Base-by-base conservation (phyloP, 352 stramenopile genomes). In the Globisporangium okanoganense region DNA sequence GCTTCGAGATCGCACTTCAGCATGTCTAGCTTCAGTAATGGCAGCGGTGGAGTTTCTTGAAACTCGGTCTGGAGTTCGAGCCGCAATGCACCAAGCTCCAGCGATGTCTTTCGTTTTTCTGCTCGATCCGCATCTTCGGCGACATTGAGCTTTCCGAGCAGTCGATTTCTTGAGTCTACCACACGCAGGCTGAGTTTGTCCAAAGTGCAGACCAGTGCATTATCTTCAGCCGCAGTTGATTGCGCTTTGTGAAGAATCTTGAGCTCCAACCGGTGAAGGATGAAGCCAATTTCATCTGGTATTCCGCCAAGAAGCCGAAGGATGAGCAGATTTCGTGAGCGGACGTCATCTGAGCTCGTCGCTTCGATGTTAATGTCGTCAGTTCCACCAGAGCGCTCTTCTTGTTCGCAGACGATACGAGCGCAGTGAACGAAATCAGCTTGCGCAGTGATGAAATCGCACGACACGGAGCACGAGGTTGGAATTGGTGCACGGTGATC, bases 401-500 rank as follows among this genome's bases (percentile, higher is more conserved):
- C 27, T 14, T 56, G 29, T 13, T 29, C 27, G n/a, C 49, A 56
- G 12, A 14, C 4, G 5, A 48, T 2, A 12, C 14, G 49, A 9
- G 25, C 4, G 5, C 45, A 64, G 3, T 14, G 22, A 49, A 45
- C n/a, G 10, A 54, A 29, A 31, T 66, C 51, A 1, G 36, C 48
- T 18, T 48, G 24, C 1, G 22, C 47, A 16, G 33, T 31, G n/a
- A 63, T 16, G 10, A 36, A 56, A 22, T 45, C 61, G 18, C 45
- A 68, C 14, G 33, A 33, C 24, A 45, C 29, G 12, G 35, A 44
- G 9, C 41, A 66, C 24, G 50, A 72, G 20, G 24, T 45, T 12
- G 67, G 67, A 9, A 74, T 24, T 14, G 67, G 67, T 3, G 64
- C 44, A 2, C 65, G 67, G 18, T 41, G 13, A 29, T 74, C 64